phyloP scores from a whole-genome alignment of 129 eudicot genomes.

The Flaveria linearis region DNA sequence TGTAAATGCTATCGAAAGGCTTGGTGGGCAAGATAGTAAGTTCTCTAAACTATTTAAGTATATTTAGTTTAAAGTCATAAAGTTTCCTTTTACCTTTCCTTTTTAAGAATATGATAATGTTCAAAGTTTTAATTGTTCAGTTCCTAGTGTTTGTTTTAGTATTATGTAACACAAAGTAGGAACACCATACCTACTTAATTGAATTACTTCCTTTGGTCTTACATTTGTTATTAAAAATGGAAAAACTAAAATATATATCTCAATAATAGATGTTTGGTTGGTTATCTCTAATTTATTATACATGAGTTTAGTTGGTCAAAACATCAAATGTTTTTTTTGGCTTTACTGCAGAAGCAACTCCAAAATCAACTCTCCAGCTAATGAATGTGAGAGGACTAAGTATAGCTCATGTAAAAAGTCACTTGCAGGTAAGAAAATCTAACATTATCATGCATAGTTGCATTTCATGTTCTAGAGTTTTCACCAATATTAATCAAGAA shows the following conservation, averaged over 20 bases:
- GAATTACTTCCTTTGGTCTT: conserved; percentile 11
- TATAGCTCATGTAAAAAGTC: conserved; percentile 92
- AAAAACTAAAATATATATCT: neutral
- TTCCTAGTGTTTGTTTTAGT: neutral
- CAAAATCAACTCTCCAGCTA: conserved; percentile 74
- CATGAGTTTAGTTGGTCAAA: conserved; percentile 24
- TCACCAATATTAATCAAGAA: neutral
- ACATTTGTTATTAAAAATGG: conserved; percentile 12
- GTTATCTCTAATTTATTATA: neutral
- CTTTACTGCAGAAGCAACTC: conserved; percentile 71
- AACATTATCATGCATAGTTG: neutral
- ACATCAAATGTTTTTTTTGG: conserved; percentile 23
- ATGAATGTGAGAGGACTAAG: conserved; percentile 91
- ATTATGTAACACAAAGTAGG: conserved; percentile 16
- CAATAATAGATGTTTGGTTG: conserved; percentile 13
- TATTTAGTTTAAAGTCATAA: neutral
- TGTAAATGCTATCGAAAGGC: conserved; percentile 73
- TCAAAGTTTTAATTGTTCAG: neutral
- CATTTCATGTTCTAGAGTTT: neutral
- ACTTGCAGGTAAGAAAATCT: conserved; percentile 63
- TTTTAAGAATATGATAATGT: neutral
- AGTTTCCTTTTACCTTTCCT: neutral
- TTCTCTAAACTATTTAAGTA: conserved; percentile 21
- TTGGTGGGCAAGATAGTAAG: conserved; percentile 94
- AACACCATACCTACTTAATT: conserved; percentile 24